These are phyloP conservation scores for Apiosordaria backusii DNA, from an alignment of 495 filamentous ascomycete species.

Conservation along the genomic window DNA sequence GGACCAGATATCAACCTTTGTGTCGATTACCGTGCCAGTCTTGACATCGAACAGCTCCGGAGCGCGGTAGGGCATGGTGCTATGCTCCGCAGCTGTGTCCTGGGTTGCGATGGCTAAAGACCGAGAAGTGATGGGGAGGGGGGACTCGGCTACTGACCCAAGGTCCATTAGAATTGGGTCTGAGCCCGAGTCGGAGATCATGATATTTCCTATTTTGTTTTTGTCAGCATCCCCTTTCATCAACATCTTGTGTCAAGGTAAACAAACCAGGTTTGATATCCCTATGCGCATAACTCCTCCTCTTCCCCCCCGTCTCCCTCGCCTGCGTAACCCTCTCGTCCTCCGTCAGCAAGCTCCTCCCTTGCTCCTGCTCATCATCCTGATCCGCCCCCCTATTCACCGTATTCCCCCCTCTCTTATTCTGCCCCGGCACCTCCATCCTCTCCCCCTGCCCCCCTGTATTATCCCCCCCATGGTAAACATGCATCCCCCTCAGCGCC, in stretches of 20 bases:
- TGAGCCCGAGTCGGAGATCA: constrained; percentile 84
- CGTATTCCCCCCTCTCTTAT: constrained; percentile 25
- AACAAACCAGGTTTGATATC: constrained; percentile 91
- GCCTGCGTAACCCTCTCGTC: constrained; percentile 73
- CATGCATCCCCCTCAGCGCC: constrained; percentile 85
- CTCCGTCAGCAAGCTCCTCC: constrained; percentile 77
- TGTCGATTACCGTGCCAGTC: constrained; percentile 86
- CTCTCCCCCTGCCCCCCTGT: constrained; percentile 39
- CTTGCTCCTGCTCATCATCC: constrained; percentile 68
- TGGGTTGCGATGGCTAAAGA: constrained; percentile 88
- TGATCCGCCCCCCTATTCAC: constrained; percentile 55
- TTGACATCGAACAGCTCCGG: constrained; percentile 98
- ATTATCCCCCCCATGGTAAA: constrained; percentile 56
- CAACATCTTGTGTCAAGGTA: neutral
- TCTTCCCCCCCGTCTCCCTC: constrained; percentile 60
- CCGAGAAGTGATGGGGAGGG: constrained; percentile 88
- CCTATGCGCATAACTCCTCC: constrained; percentile 85
- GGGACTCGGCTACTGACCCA: constrained; percentile 83
- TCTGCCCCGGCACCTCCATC: constrained; percentile 43
- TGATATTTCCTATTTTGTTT: constrained; percentile 65
- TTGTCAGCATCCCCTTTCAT: constrained; percentile 14
- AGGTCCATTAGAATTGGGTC: constrained; percentile 98
- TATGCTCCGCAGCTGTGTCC: constrained; percentile 91
- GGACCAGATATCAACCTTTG: constrained; percentile 98
- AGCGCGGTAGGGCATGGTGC: constrained; percentile 96